Conservation (phyloP, 495 filamentous ascomycete genomes). For the Talaromyces borbonicus region DNA sequence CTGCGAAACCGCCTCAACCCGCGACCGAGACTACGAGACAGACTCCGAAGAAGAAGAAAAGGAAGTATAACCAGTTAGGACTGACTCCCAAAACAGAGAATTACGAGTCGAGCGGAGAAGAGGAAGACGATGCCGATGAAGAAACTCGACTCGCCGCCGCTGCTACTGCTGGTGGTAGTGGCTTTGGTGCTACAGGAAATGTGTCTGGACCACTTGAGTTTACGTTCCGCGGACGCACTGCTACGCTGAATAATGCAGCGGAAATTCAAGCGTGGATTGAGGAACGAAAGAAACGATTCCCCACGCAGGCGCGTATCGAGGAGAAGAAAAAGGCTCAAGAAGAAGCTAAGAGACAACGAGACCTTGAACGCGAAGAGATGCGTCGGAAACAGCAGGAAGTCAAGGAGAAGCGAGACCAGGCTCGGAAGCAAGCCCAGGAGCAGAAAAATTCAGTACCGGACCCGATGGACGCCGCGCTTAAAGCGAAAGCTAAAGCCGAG, state of each 20-base stretch:
- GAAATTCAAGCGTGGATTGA: conserved; percentile 74
- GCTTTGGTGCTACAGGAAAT: too few species aligned
- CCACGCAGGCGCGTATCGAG: conserved; percentile 55
- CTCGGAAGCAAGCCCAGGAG: conserved; percentile 16
- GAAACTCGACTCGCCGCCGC: conserved; percentile 40
- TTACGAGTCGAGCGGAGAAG: conserved; percentile 60
- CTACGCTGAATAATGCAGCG: conserved; percentile 41
- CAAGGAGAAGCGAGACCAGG: conserved; percentile 16
- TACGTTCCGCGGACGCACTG: conserved; percentile 31
- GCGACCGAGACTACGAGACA: conserved; percentile 28
- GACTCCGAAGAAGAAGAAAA: conserved; percentile 60
- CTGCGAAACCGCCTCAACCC: conserved; percentile 50
- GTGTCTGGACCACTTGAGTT: conserved; percentile 30
- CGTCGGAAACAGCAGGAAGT: conserved; percentile 23
- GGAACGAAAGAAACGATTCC: conserved; percentile 68
- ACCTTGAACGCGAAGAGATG: conserved; percentile 19
- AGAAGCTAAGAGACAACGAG: conserved; percentile 29
- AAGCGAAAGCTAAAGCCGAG: conserved; percentile 40
- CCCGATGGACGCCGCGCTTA: conserved; percentile 26
- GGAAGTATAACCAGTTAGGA: conserved; percentile 69
- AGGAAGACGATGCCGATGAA: conserved; percentile 63
- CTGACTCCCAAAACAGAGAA: conserved; percentile 66
- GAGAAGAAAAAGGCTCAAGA: conserved; percentile 37
- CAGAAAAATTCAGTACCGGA: conserved; percentile 20
- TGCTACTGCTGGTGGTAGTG: too few species aligned